These are phyloP conservation scores for Aeminium ludgeri DNA, from an alignment of 495 filamentous ascomycete genomes.

Conservation along the genomic window DNA sequence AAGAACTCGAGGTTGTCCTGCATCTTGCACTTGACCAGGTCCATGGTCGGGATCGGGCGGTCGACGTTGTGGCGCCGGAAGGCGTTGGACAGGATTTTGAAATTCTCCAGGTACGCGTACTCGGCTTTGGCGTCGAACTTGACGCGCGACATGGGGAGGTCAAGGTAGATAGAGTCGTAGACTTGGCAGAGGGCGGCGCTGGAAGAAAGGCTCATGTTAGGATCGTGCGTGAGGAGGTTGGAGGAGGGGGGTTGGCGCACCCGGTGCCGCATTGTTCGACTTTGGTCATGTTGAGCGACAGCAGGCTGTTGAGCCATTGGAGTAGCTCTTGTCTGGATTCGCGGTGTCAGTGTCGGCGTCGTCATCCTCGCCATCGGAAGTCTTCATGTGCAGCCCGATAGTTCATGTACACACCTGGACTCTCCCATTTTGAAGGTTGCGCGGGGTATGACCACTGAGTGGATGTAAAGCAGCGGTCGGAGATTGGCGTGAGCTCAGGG, in stretches of 20 bases:
- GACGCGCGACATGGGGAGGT: slow-evolving; percentile 89
- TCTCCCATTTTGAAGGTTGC: slow-evolving; percentile 4
- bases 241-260: slow-evolving; percentile 40
- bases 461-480: too few relatives aligned
- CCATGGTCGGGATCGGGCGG: slow-evolving; percentile 70
- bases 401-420: slow-evolving; percentile 4
- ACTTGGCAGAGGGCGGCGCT: slow-evolving; percentile 94
- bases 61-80: slow-evolving; percentile 78
- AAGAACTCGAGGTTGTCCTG: slow-evolving; percentile 99
- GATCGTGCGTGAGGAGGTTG: slow-evolving; percentile 3
- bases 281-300: slow-evolving; percentile 94
- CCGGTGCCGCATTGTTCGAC: slow-evolving; percentile 98
- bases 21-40: slow-evolving; percentile 94
- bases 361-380: too few relatives aligned
- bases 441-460: too few relatives aligned
- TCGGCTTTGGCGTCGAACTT: slow-evolving; percentile 96
- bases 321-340: slow-evolving; percentile 75
- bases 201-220: slow-evolving; percentile 2
- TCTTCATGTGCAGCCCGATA: too few relatives aligned
- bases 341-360: too few relatives aligned
- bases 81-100: slow-evolving; percentile 53
- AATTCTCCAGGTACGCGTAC: slow-evolving; percentile 95
- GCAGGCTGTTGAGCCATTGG: slow-evolving; percentile 90
- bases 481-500: too few relatives aligned
- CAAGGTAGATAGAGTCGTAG: slow-evolving; percentile 92